A percentile compares a stretch with the other conserved stretches of the same genome.
phyloP scores from a whole-genome alignment of 768 basidiomycete species.

The Pholiota microspora region DNA sequence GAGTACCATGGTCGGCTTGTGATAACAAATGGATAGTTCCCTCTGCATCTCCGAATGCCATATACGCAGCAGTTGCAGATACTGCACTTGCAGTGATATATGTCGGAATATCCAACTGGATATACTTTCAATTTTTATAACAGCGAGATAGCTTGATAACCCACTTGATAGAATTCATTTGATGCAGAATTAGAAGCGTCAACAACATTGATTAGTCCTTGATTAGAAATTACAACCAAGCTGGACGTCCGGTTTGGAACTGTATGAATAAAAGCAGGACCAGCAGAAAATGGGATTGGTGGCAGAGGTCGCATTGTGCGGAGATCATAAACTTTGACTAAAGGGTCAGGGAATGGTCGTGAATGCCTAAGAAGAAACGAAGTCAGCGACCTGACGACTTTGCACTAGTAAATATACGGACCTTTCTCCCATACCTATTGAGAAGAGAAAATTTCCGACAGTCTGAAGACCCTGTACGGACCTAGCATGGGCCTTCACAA shows the following conservation, averaged over 20 bases:
- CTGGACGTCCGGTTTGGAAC: conserved; percentile 76
- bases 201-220: conserved; percentile 83
- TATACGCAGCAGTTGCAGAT: conserved; percentile 84
- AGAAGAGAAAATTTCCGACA: conserved; percentile 77
- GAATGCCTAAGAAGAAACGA: conserved; percentile 59
- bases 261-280: conserved; percentile 82
- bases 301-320: conserved; percentile 80
- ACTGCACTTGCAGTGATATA: conserved; percentile 80
- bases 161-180: conserved; percentile 80
- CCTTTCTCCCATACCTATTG: conserved; percentile 88
- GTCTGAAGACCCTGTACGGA: conserved; percentile 82
- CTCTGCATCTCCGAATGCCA: conserved; percentile 89
- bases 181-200: conserved; percentile 72
- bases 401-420: conserved; percentile 25
- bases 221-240: conserved; percentile 71
- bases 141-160: conserved; percentile 4
- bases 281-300: conserved; percentile 83
- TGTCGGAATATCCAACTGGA: conserved; percentile 66
- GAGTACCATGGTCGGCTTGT: conserved; percentile 64
- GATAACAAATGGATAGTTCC: conserved; percentile 82
- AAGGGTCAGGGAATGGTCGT: conserved; percentile 83
- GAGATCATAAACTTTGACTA: conserved; percentile 91
- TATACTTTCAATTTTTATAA: conserved; percentile 10
- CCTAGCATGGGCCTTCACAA: conserved; percentile 75
- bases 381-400: neutral